Evolutionary conservation across 1,284 basidiomycete species (phyloP).

Genomic region (Fistulina hepatica): DNA sequence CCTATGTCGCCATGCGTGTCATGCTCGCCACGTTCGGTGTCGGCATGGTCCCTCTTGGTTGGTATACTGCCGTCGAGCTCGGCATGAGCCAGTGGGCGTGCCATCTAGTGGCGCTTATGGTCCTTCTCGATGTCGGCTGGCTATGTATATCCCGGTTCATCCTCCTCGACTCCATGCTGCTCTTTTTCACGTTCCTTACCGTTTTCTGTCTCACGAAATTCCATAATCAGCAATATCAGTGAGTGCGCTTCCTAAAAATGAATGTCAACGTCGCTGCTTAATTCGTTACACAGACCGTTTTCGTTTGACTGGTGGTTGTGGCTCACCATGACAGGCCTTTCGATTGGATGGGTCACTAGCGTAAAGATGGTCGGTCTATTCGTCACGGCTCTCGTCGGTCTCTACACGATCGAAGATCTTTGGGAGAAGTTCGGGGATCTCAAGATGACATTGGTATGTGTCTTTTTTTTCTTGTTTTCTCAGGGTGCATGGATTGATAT

Average conservation of each 20-base stretch:
- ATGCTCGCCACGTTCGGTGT: constrained; percentile 93
- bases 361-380: constrained; percentile 98
- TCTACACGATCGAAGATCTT: constrained; percentile 95
- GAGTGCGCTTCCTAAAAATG: constrained; percentile 22
- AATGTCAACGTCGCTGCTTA: neutral
- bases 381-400: constrained; percentile 85
- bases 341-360: constrained; percentile 93
- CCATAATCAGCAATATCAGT: constrained; percentile 92
- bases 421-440: constrained; percentile 99
- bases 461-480: constrained; percentile 1
- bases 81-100: constrained; percentile 85
- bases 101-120: constrained; percentile 91
- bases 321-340: constrained; percentile 82
- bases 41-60: constrained; percentile 89
- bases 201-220: constrained; percentile 94
- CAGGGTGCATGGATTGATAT: constrained; percentile 10
- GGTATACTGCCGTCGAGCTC: constrained; percentile 94
- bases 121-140: constrained; percentile 90
- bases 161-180: constrained; percentile 93
- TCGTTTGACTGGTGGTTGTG: constrained; percentile 96
- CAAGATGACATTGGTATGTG: constrained; percentile 74
- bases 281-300: constrained; percentile 57
- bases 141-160: constrained; percentile 95
- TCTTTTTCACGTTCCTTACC: constrained; percentile 97
- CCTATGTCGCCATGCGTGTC: constrained; percentile 91